Base-by-base conservation (phyloP, 495 filamentous ascomycete genomes). In the Aspergillus wentii region DNA sequence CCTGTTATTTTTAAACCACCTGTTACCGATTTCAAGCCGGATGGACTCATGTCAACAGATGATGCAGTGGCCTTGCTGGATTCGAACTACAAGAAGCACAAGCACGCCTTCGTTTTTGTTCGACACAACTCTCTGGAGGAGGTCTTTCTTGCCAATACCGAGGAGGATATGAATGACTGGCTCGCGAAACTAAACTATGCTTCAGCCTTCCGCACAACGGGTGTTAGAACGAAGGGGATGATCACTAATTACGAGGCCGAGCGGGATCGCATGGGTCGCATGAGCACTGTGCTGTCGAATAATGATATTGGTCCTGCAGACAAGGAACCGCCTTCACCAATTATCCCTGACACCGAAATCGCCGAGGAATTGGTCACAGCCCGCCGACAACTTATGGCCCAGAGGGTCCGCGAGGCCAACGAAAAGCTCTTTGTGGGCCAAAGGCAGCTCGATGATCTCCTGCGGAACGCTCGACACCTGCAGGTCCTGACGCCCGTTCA, bases 121-220 rank as follows among this genome's bases (percentile, higher is more conserved):
- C 75, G 87, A n/a, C 86, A 88, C 40, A 86, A 88, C 35, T 83
- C 87, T 1, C 66, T 94, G 13, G 91, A 97, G 53, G 92, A 99
- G 54, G 81, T 85, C 9, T 85, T 99, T 38, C 70, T 99, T 15
- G 90, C 92, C 3, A 85, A 94, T 43, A 85, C 75, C 19, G 94
- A 97, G 43, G 63, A 68, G 3, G 94, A 97, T 35, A 87, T 95
- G 78, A 94, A 96, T 52, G 92, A 99, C 52, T 99, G 92, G 92
- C 66, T 99, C 17, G 86, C 84, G 4, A 94, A 95, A 49, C 73
- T 99, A 26, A 99, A 99, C 52, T 96, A 96, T 59, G 90, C 91
- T 20, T 86, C 92, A 7, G 86, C 92, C 1, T 97, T 96, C 64
- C 76, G 86, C 40, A 89, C 88, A 1, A 86, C 89, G 15, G 88